Conservation (phyloP, 148 eudicot genomes). For the Talinum fruticosum region DNA sequence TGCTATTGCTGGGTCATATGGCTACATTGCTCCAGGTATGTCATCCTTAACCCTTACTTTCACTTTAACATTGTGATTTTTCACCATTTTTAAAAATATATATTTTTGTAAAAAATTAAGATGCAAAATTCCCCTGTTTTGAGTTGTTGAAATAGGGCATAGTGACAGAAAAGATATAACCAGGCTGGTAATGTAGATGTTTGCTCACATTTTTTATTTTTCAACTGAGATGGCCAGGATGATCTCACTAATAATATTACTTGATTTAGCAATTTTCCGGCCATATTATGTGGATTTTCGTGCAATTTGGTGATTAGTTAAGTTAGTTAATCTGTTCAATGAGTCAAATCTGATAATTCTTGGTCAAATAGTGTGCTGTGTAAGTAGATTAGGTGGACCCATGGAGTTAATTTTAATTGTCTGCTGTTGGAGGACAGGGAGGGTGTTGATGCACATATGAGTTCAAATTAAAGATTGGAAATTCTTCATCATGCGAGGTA, state of each 20-base stretch:
- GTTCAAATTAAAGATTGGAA: not conserved
- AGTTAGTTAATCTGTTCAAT: constrained; percentile 7
- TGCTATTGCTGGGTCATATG: constrained; percentile 88
- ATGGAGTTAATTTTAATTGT: constrained; percentile 13
- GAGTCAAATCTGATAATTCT: not conserved
- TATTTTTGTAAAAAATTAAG: too few species aligned
- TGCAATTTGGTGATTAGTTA: constrained; percentile 4
- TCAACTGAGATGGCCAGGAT: too few species aligned
- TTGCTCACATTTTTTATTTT: too few species aligned
- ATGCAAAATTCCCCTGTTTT: too few species aligned
- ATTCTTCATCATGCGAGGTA: not conserved
- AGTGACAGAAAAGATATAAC: too few species aligned
- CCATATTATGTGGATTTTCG: too few species aligned
- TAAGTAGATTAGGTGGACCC: not conserved
- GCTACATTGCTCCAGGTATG: constrained; percentile 97
- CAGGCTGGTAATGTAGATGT: too few species aligned
- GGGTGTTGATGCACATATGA: not conserved
- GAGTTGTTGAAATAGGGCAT: too few species aligned
- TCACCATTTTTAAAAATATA: too few species aligned
- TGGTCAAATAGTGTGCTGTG: not conserved
- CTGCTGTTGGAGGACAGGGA: constrained; percentile 22
- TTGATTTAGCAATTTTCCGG: too few species aligned
- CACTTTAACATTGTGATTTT: not conserved
- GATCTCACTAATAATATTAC: not conserved
- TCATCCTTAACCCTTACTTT: not conserved